A percentile compares a stretch with the other conserved stretches of the same genome.
Conservation (phyloP, 129 eudicot species). For the Escallonia rubra region DNA sequence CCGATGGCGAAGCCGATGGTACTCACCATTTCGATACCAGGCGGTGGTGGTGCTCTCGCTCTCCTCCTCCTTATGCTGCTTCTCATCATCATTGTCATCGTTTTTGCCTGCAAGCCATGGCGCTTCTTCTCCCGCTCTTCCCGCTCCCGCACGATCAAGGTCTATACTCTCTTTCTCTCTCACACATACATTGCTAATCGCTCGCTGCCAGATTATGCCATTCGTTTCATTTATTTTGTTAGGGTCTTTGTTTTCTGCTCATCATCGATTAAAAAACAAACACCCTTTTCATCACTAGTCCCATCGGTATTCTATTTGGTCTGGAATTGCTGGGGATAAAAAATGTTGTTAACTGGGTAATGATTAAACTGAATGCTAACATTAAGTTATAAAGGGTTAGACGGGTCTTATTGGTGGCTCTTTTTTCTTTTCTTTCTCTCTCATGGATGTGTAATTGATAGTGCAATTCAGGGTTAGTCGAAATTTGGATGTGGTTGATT, state of each 20-base stretch:
- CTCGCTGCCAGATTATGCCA: no score
- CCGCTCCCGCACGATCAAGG: conserved; percentile 56
- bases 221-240: conserved; percentile 3
- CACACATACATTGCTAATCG: not conserved
- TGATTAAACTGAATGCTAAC: no score
- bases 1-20: conserved; percentile 31
- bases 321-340: no score
- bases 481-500: no score
- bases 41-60: conserved; percentile 18
- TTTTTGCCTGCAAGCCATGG: conserved; percentile 84
- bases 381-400: no score
- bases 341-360: no score
- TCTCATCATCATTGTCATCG: conserved; percentile 43
- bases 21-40: conserved; percentile 18
- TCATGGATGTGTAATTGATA: no score
- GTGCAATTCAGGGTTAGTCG: no score
- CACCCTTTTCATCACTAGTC: no score
- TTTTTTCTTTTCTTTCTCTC: no score
- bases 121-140: conserved; percentile 47
- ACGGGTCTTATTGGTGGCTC: no score
- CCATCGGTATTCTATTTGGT: no score
- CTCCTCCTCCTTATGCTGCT: conserved; percentile 47
- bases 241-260: conserved; percentile 14
- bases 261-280: not conserved
- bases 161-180: conserved; percentile 13